phyloP scores from a whole-genome alignment of 148 eudicot genomes.

The Rhododendron henanense region DNA sequence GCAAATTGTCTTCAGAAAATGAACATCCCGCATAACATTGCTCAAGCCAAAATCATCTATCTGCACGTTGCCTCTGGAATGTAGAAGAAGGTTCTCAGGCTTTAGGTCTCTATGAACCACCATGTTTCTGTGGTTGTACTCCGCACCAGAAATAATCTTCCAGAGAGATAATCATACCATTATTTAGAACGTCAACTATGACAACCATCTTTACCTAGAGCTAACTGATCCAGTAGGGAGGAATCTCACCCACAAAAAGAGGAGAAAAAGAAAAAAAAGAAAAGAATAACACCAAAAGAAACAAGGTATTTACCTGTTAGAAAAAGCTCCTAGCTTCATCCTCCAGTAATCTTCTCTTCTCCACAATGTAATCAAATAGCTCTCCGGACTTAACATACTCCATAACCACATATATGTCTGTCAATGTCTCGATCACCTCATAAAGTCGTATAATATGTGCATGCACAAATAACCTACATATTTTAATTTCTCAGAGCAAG shows the following conservation, averaged over 20 bases:
- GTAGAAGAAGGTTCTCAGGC: conserved; percentile 40
- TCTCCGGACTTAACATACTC: too few species aligned
- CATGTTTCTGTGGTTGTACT: conserved; percentile 38
- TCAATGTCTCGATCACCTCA: too few species aligned
- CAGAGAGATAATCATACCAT: neutral
- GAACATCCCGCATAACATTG: conserved; percentile 36
- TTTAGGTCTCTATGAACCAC: conserved; percentile 43
- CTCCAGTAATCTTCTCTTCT: conserved; percentile 36
- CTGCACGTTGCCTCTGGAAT: conserved; percentile 31
- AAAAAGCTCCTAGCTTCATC: conserved; percentile 39
- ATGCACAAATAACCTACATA: too few species aligned
- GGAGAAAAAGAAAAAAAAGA: neutral
- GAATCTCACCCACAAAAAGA: neutral
- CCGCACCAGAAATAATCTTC: conserved; percentile 38
- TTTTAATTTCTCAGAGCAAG: too few species aligned
- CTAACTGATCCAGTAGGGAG: neutral
- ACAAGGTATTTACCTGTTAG: conserved; percentile 25
- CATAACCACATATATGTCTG: too few species aligned
- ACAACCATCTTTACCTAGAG: neutral
- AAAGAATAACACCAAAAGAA: neutral
- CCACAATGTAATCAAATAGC: too few species aligned
- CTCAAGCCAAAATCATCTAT: conserved; percentile 42
- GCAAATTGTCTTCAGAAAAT: conserved; percentile 40
- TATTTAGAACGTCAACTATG: neutral
- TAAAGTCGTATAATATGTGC: too few species aligned